Conservation (phyloP, 106 monocot genomes). For the Apostasia ramifera region DNA sequence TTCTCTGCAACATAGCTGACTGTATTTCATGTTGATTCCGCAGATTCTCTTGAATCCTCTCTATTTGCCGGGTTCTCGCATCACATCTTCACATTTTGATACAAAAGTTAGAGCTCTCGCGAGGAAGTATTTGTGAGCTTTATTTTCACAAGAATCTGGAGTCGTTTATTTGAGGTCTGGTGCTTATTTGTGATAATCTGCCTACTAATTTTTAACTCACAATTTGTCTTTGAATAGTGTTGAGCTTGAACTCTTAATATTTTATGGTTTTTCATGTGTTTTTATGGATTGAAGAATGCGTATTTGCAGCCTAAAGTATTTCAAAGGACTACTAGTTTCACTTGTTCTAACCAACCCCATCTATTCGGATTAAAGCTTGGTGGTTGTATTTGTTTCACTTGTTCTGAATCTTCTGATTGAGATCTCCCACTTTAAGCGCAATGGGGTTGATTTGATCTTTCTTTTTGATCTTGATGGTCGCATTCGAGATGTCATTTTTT, state of each 20-base stretch:
- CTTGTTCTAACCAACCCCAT: too few species aligned
- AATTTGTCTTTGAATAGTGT: not conserved
- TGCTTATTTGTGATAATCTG: not conserved
- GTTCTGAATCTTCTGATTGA: too few species aligned
- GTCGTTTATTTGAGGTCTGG: too few species aligned
- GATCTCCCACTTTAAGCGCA: too few species aligned
- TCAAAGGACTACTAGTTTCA: too few species aligned
- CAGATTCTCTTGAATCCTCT: constrained; percentile 94
- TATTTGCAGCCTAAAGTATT: not conserved
- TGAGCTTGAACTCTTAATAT: not conserved
- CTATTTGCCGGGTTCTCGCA: constrained; percentile 83
- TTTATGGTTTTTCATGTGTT: not conserved
- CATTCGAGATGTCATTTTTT: too few species aligned
- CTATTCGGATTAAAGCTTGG: too few species aligned
- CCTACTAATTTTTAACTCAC: not conserved
- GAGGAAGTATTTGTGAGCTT: constrained; percentile 66
- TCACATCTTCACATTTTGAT: constrained; percentile 81
- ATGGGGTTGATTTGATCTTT: too few species aligned
- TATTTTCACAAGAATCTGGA: not conserved
- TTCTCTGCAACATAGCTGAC: too few species aligned
- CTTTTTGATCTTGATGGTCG: too few species aligned
- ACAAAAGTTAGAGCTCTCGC: constrained; percentile 94
- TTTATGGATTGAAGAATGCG: not conserved
- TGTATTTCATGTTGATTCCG: not conserved
- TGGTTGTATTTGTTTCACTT: too few species aligned